These are phyloP conservation scores for Calonectria honghensis DNA, from an alignment of 2,329 filamentous ascomycete genomes.

Conservation along the genomic window DNA sequence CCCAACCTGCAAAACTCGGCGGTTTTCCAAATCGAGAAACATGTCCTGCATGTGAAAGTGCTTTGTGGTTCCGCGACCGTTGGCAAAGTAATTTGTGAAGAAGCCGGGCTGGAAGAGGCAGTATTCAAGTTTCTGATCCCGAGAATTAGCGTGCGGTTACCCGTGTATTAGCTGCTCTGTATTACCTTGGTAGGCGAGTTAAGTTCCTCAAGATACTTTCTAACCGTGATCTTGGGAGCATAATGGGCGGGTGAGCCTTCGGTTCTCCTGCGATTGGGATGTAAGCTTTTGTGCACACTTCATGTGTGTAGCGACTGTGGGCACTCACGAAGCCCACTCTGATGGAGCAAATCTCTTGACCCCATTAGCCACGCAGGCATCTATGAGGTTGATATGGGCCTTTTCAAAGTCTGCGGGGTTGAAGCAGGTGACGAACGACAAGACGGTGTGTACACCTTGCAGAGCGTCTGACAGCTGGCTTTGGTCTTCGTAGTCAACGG, in stretches of 20 bases:
- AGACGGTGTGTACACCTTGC: not conserved
- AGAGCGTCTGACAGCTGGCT: not conserved
- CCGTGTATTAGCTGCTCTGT: not conserved
- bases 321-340: not conserved
- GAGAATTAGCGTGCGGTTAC: not conserved
- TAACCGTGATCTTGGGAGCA: not conserved
- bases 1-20: slow-evolving; percentile 64
- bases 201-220: not conserved
- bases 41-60: slow-evolving; percentile 63
- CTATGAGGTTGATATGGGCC: not conserved
- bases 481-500: not conserved
- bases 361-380: not conserved
- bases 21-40: slow-evolving; percentile 61
- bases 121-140: slow-evolving; percentile 70
- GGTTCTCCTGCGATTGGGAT: not conserved
- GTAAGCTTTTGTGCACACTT: not conserved
- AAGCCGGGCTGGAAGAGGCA: slow-evolving; percentile 72
- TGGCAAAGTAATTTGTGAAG: slow-evolving; percentile 72
- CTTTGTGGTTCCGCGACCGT: slow-evolving; percentile 66
- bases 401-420: not conserved
- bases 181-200: not conserved
- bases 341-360: not conserved
- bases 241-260: not conserved
- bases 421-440: not conserved
- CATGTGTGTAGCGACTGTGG: not conserved